A percentile compares a stretch with the other conserved stretches of the same genome.
Conservation (phyloP, 1,284 basidiomycete species). For the Ceratobasidium sp. region DNA sequence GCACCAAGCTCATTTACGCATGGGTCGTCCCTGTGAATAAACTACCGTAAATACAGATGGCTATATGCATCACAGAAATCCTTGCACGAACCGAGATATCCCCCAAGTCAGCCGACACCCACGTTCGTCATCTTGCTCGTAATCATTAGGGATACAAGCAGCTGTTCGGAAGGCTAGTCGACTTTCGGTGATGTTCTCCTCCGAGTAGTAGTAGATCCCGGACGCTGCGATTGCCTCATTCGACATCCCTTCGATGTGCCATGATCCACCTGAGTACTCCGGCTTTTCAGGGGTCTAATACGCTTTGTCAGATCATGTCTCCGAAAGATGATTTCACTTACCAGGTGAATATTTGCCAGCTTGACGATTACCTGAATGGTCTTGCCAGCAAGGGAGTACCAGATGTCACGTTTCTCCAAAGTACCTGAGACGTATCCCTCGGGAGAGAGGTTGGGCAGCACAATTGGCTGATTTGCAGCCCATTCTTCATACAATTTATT, state of each 20-base stretch:
- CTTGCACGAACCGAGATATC: neutral
- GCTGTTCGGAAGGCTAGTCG: conserved; percentile 42
- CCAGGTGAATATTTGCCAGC: conserved; percentile 50
- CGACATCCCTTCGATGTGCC: conserved; percentile 60
- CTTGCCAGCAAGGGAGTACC: conserved; percentile 60
- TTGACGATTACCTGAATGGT: no score
- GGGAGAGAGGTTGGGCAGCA: no score
- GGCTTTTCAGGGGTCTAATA: conserved; percentile 48
- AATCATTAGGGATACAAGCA: neutral
- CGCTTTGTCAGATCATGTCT: neutral
- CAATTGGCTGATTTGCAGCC: no score
- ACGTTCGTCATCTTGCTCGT: conserved; percentile 1
- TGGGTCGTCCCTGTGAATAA: conserved; percentile 11
- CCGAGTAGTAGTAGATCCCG: conserved; percentile 59
- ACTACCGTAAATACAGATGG: neutral
- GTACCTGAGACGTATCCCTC: no score
- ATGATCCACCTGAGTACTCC: conserved; percentile 56
- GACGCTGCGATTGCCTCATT: conserved; percentile 67
- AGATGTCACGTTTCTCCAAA: no score
- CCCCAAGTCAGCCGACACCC: conserved; percentile 16
- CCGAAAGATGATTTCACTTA: neutral
- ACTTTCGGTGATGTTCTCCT: conserved; percentile 48
- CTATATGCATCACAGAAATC: neutral
- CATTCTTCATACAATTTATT: no score
- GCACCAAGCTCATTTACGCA: conserved; percentile 54